Conservation (phyloP, 441 rosid genomes). For the Eruca vesicaria region DNA sequence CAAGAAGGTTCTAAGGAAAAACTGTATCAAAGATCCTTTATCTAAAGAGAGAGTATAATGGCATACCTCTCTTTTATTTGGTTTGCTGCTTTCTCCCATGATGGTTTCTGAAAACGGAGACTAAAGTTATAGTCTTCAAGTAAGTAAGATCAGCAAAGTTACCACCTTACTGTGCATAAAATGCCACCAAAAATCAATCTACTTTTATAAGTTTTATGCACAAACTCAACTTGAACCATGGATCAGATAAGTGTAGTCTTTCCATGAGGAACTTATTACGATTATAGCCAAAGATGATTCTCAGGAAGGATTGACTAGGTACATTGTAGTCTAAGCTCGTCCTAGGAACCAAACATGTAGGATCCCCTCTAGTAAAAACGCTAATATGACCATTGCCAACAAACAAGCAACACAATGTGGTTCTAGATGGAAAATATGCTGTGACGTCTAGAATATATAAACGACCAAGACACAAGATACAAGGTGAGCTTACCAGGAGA, state of each 20-base stretch:
- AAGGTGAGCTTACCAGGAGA: conserved; percentile 65
- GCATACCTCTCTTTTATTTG: conserved; percentile 76
- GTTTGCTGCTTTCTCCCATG: conserved; percentile 96
- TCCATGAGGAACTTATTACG: background rate
- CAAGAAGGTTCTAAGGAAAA: conserved; percentile 9
- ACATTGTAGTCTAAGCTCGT: background rate
- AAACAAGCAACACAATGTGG: background rate
- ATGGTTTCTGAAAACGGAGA: conserved; percentile 72
- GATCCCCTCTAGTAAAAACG: background rate
- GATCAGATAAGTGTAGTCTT: conserved; percentile 8
- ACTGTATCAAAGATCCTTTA: background rate
- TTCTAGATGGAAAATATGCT: conserved; percentile 1
- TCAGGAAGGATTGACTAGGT: conserved; percentile 9
- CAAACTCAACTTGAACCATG: conserved; percentile 1
- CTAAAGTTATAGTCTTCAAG: conserved; percentile 5
- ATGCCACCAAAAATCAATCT: conserved; percentile 8
- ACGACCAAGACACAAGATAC: conserved; percentile 8
- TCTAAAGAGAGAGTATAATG: conserved; percentile 4
- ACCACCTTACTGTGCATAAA: background rate
- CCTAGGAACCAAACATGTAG: conserved; percentile 20
- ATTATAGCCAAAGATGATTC: conserved; percentile 9
- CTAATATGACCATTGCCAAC: conserved; percentile 9
- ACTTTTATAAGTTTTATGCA: background rate
- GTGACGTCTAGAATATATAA: conserved; percentile 6
- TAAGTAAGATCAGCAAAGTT: background rate